Base-by-base conservation (phyloP, 345 rosid species). In the Gossypium sturtianum region DNA sequence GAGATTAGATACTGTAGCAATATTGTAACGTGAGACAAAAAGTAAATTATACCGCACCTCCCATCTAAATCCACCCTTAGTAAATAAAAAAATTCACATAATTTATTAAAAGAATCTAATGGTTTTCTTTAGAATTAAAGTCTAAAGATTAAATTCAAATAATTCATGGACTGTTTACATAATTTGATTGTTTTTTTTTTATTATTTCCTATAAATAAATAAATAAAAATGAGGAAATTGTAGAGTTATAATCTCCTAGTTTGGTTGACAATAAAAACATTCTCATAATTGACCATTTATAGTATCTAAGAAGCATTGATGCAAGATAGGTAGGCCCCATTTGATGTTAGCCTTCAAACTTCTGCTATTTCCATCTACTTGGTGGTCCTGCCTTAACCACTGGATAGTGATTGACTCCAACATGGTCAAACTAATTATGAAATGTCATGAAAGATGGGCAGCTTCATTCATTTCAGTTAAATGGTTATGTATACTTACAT, bases 401-500 rank as follows among this genome's bases (percentile, higher is more conserved):
- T 25, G 2, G 10, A 23, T 59, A 23, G 1, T 20, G 51, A 72
- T 56, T 44, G 66, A 7, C 22, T 17, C 41, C 41, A 34, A 34
- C 74, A 75, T 67, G 76, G 80, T 69, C 38, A 66, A 66, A 22
- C 9, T 12, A 17, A 49, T 67, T 11, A 38, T 62, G 66, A 72
- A 76, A 71, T 34, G 77, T 76, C 79, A 72, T 49, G 34, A 71
- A 74, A 79, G 75, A 69, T 64, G 73, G 79, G 76, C 73, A 73
- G 72, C 17, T 77, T 75, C 75, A 74, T 79, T 79, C 70, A 79
- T 59, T 45, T 11, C 60, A 75, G 74, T 71, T 57, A 48, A 60
- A 8, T 9, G 41, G 41, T 34, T 34, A 34, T 34, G 41, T 34
- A 4, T 34, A 5, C 41, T 34, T 34, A 4, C 41, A 25, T 34